Evolutionary conservation across 768 basidiomycete genomes (phyloP).

Genomic region (Auricularia cornea): DNA sequence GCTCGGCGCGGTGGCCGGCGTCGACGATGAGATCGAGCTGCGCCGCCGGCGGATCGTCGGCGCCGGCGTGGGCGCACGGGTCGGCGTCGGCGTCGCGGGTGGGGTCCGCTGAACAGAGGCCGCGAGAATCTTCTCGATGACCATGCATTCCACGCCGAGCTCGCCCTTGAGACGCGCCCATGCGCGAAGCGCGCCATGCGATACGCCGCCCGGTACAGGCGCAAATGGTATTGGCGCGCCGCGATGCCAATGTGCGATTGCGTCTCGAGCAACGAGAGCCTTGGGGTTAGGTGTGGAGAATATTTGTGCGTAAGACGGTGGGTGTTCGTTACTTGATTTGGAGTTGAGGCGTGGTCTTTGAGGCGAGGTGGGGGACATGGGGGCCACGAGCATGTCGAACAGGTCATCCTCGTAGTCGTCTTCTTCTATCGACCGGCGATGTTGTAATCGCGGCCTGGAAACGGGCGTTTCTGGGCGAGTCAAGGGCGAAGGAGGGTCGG

Average conservation of each 20-base stretch:
- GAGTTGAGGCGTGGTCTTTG: background rate
- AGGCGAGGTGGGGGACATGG: background rate
- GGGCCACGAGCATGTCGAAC: background rate
- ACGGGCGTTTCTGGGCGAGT: background rate
- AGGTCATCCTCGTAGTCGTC: background rate
- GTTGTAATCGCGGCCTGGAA: background rate
- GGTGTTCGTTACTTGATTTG: background rate
- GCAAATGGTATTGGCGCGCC: conserved; percentile 43
- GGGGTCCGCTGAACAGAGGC: conserved; percentile 15
- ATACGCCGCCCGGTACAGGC: conserved; percentile 37
- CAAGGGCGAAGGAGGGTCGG: background rate
- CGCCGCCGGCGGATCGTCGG: background rate
- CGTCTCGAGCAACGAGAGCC: conserved; percentile 37
- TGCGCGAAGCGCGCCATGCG: conserved; percentile 59
- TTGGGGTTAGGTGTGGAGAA: background rate
- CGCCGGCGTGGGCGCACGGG: background rate
- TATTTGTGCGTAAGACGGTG: background rate
- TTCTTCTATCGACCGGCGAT: background rate
- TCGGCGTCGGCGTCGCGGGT: background rate
- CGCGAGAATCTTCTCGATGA: conserved; percentile 66
- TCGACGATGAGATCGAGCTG: background rate
- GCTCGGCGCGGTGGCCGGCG: conserved; percentile 5
- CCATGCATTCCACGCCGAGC: conserved; percentile 65
- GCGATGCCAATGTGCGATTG: conserved; percentile 63
- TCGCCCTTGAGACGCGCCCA: conserved; percentile 76